A percentile compares a stretch with the other conserved stretches of the same genome.
Conservation (phyloP, 768 basidiomycete species). For the Serendipita indica region DNA sequence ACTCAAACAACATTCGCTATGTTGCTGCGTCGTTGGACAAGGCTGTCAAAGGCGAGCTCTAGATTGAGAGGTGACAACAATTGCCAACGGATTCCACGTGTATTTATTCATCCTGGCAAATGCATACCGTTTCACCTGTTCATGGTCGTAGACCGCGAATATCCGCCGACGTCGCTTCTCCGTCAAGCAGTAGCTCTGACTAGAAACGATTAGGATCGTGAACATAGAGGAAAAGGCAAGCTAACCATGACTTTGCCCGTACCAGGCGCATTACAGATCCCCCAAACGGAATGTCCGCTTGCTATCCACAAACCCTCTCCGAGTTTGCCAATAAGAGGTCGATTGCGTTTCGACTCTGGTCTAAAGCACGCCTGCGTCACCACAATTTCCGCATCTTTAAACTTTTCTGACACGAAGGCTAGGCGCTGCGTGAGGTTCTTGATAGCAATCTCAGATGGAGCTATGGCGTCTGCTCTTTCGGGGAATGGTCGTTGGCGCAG, state of each 20-base stretch:
- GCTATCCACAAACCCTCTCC: slow-evolving; percentile 8
- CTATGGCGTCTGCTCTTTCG: slow-evolving; percentile 17
- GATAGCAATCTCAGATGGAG: slow-evolving; percentile 2
- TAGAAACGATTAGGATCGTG: neutral
- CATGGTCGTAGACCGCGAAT: slow-evolving; percentile 5
- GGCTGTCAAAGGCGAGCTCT: slow-evolving; percentile 40
- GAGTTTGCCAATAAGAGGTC: slow-evolving; percentile 11
- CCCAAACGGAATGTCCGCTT: slow-evolving; percentile 22
- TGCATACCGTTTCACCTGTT: neutral
- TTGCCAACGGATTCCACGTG: slow-evolving; percentile 12
- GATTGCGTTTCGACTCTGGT: slow-evolving; percentile 8
- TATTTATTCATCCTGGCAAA: neutral
- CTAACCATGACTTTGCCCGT: slow-evolving; percentile 50
- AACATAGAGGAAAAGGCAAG: neutral
- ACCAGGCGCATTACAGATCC: slow-evolving; percentile 71
- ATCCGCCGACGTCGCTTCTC: slow-evolving; percentile 16
- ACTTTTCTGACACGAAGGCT: neutral
- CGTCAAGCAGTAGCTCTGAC: slow-evolving; percentile 26
- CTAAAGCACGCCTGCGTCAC: slow-evolving; percentile 11
- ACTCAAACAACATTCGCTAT: slow-evolving; percentile 59
- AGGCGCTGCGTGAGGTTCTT: slow-evolving; percentile 3
- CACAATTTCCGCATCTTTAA: slow-evolving; percentile 10
- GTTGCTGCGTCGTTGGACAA: slow-evolving; percentile 58
- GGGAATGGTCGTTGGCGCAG: slow-evolving; percentile 15
- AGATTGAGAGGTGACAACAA: slow-evolving; percentile 8